Conservation (phyloP, 192 early-diverging fungal species). For the Paraglomus occultum region DNA sequence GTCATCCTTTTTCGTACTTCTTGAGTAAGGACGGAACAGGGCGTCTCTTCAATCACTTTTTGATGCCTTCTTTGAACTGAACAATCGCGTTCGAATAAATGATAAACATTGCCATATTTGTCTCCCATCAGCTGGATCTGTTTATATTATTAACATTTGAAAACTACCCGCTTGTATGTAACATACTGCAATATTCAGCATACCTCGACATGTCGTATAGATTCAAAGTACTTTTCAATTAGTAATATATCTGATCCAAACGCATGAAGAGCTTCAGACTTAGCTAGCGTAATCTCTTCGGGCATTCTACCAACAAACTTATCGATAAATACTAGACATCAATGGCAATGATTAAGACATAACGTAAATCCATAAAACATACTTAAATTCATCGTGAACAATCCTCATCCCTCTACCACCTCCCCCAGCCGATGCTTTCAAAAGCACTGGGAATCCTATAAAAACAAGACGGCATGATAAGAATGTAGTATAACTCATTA, state of each 20-base stretch:
- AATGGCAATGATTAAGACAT: neutral
- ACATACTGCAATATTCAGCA: conserved; percentile 2
- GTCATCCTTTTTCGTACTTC: conserved; percentile 46
- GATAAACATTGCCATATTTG: conserved; percentile 53
- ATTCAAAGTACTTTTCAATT: conserved; percentile 61
- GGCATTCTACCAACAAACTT: conserved; percentile 28
- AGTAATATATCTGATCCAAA: conserved; percentile 58
- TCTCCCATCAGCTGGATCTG: conserved; percentile 61
- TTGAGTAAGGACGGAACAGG: conserved; percentile 50
- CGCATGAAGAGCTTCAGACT: conserved; percentile 51
- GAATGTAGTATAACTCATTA: neutral
- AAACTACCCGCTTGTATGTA: neutral
- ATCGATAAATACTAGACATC: neutral
- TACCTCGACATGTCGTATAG: conserved; percentile 54
- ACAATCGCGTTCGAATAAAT: conserved; percentile 62
- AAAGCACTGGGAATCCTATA: conserved; percentile 55
- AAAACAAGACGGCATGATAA: neutral
- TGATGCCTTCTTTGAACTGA: conserved; percentile 65
- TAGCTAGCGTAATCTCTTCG: conserved; percentile 55
- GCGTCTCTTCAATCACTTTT: conserved; percentile 64
- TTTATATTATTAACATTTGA: neutral
- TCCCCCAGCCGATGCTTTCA: conserved; percentile 64
- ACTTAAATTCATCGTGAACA: conserved; percentile 44
- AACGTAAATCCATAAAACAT: neutral
- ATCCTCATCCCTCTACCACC: conserved; percentile 69